Percentiles rank a stretch among this genome's conserved stretches.
These are phyloP conservation scores for Phellinidium pouzarii DNA, from an alignment of 1,284 basidiomycete species.

Conservation along the genomic window DNA sequence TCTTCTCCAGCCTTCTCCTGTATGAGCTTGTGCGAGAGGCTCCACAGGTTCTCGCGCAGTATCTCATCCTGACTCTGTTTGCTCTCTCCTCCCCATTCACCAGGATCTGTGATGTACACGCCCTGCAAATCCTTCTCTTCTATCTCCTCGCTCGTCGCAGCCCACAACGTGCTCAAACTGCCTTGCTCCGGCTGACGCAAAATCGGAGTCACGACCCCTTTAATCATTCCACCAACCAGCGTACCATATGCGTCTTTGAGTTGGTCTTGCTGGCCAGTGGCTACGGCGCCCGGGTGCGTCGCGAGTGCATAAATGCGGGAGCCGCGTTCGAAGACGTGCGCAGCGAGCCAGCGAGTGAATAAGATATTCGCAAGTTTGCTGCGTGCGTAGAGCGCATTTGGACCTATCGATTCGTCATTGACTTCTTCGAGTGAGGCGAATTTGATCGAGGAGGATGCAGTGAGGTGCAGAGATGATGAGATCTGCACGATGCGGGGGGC, in stretches of 20 bases:
- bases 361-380: slow-evolving; percentile 40
- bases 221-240: slow-evolving; percentile 29
- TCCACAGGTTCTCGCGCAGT: slow-evolving; percentile 35
- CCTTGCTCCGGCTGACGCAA: slow-evolving; percentile 34
- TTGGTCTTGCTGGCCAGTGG: slow-evolving; percentile 40
- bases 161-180: slow-evolving; percentile 29
- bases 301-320: slow-evolving; percentile 32
- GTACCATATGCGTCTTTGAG: slow-evolving; percentile 34
- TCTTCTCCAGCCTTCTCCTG: slow-evolving; percentile 30
- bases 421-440: slow-evolving; percentile 37
- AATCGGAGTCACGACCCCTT: slow-evolving; percentile 30
- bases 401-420: too few relatives aligned
- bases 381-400: slow-evolving; percentile 35
- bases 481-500: slow-evolving; percentile 37
- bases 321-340: slow-evolving; percentile 31
- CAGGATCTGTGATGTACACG: slow-evolving; percentile 34
- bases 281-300: slow-evolving; percentile 37
- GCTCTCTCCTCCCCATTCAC: slow-evolving; percentile 29
- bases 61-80: slow-evolving; percentile 31
- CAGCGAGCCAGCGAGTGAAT: too few relatives aligned
- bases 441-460: too few relatives aligned
- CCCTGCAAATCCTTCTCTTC: slow-evolving; percentile 34
- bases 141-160: slow-evolving; percentile 33
- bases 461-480: too few relatives aligned
- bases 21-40: slow-evolving; percentile 31